A percentile compares a stretch with the other conserved stretches of the same genome.
phyloP scores from a whole-genome alignment of 73 alveolate species.

The Uronychia setigera region DNA sequence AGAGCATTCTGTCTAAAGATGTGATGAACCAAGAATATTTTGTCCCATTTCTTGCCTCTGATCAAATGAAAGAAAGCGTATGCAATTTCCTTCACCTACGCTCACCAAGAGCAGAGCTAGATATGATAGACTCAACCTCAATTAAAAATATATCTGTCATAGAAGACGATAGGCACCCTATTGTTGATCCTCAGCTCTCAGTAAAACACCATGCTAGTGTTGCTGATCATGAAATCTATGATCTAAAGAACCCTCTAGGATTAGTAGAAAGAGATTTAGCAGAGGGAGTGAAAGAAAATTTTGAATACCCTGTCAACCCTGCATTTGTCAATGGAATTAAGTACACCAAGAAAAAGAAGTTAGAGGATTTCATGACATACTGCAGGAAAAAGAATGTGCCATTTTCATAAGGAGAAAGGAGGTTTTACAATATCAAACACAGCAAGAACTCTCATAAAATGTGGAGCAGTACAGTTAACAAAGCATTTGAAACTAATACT shows the following conservation, averaged over 20 bases:
- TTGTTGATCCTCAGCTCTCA: background rate
- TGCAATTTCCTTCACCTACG: background rate
- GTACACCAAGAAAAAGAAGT: background rate
- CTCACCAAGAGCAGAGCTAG: background rate
- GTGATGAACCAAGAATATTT: constrained; percentile 15
- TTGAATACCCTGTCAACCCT: constrained; percentile 32
- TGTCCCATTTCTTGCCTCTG: constrained; percentile 18
- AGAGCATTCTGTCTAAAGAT: constrained; percentile 4
- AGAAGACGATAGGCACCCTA: no score
- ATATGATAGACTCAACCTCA: background rate
- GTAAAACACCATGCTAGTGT: background rate
- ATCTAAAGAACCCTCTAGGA: background rate
- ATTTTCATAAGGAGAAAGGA: constrained; percentile 13
- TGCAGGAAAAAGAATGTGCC: constrained; percentile 13
- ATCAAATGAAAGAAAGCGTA: background rate
- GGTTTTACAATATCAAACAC: constrained; percentile 13
- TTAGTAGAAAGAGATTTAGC: background rate
- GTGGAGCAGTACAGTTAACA: constrained; percentile 12
- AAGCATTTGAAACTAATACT: constrained; percentile 10
- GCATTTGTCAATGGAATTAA: constrained; percentile 14
- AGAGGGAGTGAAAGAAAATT: background rate
- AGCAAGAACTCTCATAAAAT: constrained; percentile 8
- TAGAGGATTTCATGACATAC: constrained; percentile 9
- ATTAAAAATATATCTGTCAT: no score
- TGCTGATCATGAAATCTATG: background rate